A percentile compares a stretch with the other conserved stretches of the same genome.
Conservation (phyloP, 1,284 basidiomycete genomes). For the Afroboletus lepidellus region DNA sequence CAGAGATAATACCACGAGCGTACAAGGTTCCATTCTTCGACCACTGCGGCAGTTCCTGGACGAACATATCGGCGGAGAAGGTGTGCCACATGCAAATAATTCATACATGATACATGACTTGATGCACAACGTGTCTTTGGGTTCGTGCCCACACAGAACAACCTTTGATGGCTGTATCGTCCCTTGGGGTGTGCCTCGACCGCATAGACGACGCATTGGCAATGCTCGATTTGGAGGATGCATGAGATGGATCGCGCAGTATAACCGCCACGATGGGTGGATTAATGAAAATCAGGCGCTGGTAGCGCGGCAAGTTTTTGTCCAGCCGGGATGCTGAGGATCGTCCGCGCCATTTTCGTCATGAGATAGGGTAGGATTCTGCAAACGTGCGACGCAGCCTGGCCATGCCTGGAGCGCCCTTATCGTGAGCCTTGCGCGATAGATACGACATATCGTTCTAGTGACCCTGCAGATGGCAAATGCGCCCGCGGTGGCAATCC, state of each 20-base stretch:
- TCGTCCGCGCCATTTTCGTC: background rate
- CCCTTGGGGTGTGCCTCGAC: conserved; percentile 27
- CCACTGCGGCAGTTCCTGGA: conserved; percentile 28
- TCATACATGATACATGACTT: background rate
- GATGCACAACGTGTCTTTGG: background rate
- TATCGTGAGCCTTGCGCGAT: background rate
- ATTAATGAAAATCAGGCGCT: conserved; percentile 20
- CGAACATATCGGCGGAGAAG: conserved; percentile 18
- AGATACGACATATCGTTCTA: background rate
- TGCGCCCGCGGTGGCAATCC: background rate
- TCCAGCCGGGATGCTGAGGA: conserved; percentile 9
- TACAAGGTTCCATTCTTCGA: conserved; percentile 22
- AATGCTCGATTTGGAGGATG: conserved; percentile 11
- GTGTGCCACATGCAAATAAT: conserved; percentile 12
- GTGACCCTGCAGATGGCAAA: background rate
- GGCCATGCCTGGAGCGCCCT: conserved; percentile 2
- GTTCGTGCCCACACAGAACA: conserved; percentile 15
- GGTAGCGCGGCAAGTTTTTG: background rate
- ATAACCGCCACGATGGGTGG: background rate
- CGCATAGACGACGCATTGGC: conserved; percentile 28
- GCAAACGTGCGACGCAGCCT: no score
- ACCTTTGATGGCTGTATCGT: conserved; percentile 27
- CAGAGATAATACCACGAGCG: conserved; percentile 16
- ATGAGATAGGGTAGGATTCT: conserved; percentile 1
- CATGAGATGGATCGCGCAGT: background rate